Conservation (phyloP, 805 yeast species). For the Grigorovia jiainica region DNA sequence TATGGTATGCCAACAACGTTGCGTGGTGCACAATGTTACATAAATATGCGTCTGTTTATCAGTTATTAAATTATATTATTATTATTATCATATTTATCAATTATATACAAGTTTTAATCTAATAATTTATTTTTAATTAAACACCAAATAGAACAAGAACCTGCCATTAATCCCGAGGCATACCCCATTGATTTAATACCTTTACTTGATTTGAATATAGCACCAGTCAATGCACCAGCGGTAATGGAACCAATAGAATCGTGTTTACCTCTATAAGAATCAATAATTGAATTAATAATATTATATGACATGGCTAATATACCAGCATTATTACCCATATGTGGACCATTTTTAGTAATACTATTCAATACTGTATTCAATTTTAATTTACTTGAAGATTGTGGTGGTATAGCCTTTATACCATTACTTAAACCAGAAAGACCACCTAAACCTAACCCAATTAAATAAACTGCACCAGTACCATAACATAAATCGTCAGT, state of each 20-base stretch:
- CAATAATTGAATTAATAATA: conserved; percentile 70
- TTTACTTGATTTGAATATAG: conserved; percentile 73
- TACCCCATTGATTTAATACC: conserved; percentile 86
- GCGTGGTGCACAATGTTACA: neutral
- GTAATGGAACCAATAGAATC: conserved; percentile 75
- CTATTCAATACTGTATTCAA: conserved; percentile 86
- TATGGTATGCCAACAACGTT: no score
- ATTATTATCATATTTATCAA: no score
- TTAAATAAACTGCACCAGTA: conserved; percentile 84
- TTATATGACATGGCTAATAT: conserved; percentile 86
- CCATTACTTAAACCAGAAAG: conserved; percentile 84
- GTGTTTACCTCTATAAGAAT: conserved; percentile 76
- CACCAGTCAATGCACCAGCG: conserved; percentile 91
- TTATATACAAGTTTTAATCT: conserved; percentile 2
- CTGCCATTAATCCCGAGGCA: conserved; percentile 76
- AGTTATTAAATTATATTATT: neutral
- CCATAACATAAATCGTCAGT: conserved; percentile 96
- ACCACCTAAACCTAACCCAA: conserved; percentile 87
- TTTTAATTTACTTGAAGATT: conserved; percentile 70
- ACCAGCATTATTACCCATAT: conserved; percentile 90
- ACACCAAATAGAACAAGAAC: conserved; percentile 90
- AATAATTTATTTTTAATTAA: conserved; percentile 43
- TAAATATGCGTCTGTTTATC: neutral
- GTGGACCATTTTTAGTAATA: conserved; percentile 93
- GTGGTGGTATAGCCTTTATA: conserved; percentile 60